Evolutionary conservation across 768 basidiomycete genomes (phyloP).

Genomic region (Lyophyllum decastes): DNA sequence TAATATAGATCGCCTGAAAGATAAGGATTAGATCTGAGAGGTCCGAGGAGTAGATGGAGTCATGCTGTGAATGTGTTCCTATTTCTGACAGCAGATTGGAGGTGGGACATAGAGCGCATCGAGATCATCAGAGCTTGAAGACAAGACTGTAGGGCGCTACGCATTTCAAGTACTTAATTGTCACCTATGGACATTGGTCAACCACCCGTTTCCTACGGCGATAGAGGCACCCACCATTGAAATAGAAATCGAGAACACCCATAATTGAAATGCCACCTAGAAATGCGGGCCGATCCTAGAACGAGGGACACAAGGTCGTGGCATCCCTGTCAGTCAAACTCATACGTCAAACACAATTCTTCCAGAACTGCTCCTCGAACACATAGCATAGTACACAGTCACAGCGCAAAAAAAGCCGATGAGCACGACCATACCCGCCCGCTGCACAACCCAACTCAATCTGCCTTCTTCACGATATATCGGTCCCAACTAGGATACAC

Average conservation of each 20-base stretch:
- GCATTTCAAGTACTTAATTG: too few relatives aligned
- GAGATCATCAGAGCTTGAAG: neutral
- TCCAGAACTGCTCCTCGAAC: neutral
- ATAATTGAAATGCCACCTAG: too few relatives aligned
- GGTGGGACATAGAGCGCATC: neutral
- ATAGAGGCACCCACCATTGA: too few relatives aligned
- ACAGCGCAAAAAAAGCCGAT: neutral
- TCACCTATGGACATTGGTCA: too few relatives aligned
- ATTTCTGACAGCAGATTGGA: neutral
- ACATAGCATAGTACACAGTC: neutral
- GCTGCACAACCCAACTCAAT: conserved; percentile 15
- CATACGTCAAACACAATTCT: neutral
- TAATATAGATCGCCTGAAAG: neutral
- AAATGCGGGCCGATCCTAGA: neutral
- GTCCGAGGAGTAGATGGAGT: neutral
- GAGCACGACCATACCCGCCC: neutral
- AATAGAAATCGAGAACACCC: too few relatives aligned
- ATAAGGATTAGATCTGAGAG: neutral
- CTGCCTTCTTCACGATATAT: conserved; percentile 50
- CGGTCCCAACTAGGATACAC: conserved; percentile 67
- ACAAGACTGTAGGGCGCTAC: too few relatives aligned
- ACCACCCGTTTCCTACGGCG: too few relatives aligned
- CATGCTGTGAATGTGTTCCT: neutral
- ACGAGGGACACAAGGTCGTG: neutral
- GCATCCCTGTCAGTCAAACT: neutral